phyloP scores from a whole-genome alignment of 306 rosid species.

The Rubus idaeus region DNA sequence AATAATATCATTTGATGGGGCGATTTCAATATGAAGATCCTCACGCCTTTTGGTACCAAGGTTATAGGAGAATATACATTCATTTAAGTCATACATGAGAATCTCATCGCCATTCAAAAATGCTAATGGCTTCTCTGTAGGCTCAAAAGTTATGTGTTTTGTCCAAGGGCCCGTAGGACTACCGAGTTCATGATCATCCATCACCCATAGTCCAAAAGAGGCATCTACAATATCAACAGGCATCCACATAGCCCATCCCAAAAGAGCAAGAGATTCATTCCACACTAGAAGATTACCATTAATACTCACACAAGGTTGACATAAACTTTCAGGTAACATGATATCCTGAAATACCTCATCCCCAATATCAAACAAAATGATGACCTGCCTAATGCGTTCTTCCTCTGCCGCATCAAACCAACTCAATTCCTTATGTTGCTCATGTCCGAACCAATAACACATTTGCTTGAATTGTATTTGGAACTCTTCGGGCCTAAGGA shows the following conservation, averaged over 20 bases:
- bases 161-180: not conserved
- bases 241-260: too few relatives aligned
- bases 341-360: slow-evolving; percentile 1
- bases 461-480: not conserved
- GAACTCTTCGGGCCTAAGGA: not conserved
- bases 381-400: not conserved
- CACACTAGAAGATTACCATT: not conserved
- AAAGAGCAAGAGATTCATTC: not conserved
- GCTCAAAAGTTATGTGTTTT: not conserved
- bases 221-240: too few relatives aligned
- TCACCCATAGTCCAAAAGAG: not conserved
- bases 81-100: not conserved
- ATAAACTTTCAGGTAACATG: not conserved
- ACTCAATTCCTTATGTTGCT: not conserved
- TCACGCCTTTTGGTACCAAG: not conserved
- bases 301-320: not conserved
- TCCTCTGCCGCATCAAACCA: fast-evolving
- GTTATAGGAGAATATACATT: not conserved
- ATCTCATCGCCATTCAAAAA: not conserved
- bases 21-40: too few relatives aligned
- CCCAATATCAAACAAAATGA: not conserved
- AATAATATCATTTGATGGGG: not conserved
- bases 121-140: not conserved
- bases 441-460: not conserved
- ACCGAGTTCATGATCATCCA: not conserved